These are phyloP conservation scores for Sporisorium exsertum DNA, from an alignment of 1,284 basidiomycete species.

Conservation along the genomic window DNA sequence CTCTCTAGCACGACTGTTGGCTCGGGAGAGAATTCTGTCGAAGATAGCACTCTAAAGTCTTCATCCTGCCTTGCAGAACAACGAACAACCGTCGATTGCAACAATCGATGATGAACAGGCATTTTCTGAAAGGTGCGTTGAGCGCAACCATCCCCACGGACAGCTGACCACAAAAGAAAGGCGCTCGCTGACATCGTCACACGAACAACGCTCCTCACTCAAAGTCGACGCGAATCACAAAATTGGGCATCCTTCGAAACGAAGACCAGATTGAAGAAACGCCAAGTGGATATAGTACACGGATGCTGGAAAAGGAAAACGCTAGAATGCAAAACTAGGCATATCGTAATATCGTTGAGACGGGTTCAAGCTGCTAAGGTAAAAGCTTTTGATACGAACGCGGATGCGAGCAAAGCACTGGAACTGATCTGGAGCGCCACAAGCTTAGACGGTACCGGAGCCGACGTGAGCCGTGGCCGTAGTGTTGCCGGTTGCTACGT, in stretches of 20 bases:
- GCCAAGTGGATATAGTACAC: conserved; percentile 36
- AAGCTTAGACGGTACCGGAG: conserved; percentile 53
- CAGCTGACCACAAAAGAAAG: background rate
- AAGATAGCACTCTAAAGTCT: too few species aligned
- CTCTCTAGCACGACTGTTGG: background rate
- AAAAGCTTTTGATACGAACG: background rate
- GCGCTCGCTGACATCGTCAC: background rate
- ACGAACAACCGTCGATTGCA: too few species aligned
- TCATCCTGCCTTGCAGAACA: too few species aligned
- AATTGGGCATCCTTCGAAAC: background rate
- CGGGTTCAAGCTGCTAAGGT: background rate
- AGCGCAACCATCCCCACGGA: too few species aligned
- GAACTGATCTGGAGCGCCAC: background rate
- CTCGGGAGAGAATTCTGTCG: background rate
- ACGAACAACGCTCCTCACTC: background rate
- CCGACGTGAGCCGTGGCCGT: conserved; percentile 76
- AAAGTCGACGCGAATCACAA: background rate
- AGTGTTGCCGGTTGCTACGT: conserved; percentile 77
- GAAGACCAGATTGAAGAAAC: background rate
- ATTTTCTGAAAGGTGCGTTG: too few species aligned
- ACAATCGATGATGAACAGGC: too few species aligned
- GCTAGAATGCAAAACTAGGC: background rate
- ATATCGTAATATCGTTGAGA: background rate
- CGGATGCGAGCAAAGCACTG: background rate
- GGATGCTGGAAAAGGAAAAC: conserved; percentile 13